phyloP scores from a whole-genome alignment of 108 stramenopile species.

The Pseudonitzschia multiseries region DNA sequence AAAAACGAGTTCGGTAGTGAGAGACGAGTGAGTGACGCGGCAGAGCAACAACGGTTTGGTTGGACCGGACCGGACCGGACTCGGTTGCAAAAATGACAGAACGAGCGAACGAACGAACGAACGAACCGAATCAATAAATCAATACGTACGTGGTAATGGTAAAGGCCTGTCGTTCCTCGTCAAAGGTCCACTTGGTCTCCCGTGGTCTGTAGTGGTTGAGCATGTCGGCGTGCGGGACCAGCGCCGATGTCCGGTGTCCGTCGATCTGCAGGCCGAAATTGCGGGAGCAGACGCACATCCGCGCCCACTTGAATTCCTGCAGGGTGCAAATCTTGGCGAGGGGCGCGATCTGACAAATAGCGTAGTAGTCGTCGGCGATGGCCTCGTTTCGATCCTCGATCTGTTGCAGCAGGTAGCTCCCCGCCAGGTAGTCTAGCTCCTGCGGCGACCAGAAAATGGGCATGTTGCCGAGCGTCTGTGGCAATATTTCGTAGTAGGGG shows the following conservation, averaged over 20 bases:
- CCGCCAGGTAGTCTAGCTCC: conserved; percentile 81
- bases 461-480: conserved; percentile 89
- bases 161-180: conserved; percentile 94
- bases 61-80: neutral
- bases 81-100: too few species aligned
- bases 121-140: too few species aligned
- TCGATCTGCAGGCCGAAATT: conserved; percentile 98
- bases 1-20: too few species aligned
- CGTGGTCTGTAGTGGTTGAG: conserved; percentile 98
- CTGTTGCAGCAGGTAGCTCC: conserved; percentile 86
- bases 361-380: conserved; percentile 90
- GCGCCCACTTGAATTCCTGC: conserved; percentile 98
- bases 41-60: too few species aligned
- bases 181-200: conserved; percentile 99
- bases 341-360: conserved; percentile 86
- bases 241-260: conserved; percentile 91
- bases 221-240: conserved; percentile 99
- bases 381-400: conserved; percentile 80
- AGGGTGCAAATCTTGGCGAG: conserved; percentile 75
- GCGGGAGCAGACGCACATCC: conserved; percentile 96
- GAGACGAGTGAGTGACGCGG: too few species aligned
- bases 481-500: conserved; percentile 97
- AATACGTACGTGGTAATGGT: conserved; percentile 89
- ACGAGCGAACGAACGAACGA: too few species aligned
- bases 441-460: conserved; percentile 96